Evolutionary conservation across 805 yeast species (phyloP).

Genomic region (Wickerhamiella sergipiensis): DNA sequence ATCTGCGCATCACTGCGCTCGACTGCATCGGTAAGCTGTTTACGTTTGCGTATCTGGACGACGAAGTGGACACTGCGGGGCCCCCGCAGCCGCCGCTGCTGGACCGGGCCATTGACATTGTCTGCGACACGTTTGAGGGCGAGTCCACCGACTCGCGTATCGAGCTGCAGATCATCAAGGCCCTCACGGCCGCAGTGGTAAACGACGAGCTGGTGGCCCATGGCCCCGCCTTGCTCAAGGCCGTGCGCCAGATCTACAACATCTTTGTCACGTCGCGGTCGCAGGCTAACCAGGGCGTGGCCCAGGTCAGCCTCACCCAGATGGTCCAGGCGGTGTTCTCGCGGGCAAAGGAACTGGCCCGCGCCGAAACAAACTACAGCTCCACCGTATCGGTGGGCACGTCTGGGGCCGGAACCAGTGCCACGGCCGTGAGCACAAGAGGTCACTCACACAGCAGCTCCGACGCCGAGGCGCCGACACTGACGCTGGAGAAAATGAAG

Average conservation of each 20-base stretch:
- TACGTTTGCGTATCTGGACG: slow-evolving; percentile 60
- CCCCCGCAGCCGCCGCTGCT: slow-evolving; percentile 48
- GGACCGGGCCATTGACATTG: slow-evolving; percentile 73
- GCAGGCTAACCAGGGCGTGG: slow-evolving; percentile 77
- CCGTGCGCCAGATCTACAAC: slow-evolving; percentile 86
- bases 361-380: neutral
- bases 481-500: slow-evolving; percentile 17
- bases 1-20: slow-evolving; percentile 57
- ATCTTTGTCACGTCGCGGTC: slow-evolving; percentile 75
- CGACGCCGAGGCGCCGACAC: neutral
- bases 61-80: slow-evolving; percentile 26
- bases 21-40: slow-evolving; percentile 81
- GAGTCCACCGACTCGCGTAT: slow-evolving; percentile 83
- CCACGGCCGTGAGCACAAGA: neutral
- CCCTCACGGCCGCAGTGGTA: slow-evolving; percentile 75
- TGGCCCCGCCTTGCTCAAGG: slow-evolving; percentile 76
- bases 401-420: neutral
- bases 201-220: slow-evolving; percentile 75
- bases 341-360: slow-evolving; percentile 32
- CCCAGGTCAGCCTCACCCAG: slow-evolving; percentile 90
- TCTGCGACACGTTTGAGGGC: slow-evolving; percentile 75
- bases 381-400: neutral
- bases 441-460: slow-evolving; percentile 1
- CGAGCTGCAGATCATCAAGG: slow-evolving; percentile 86
- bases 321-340: slow-evolving; percentile 78